Percentiles rank a stretch among this genome's conserved stretches.
These are phyloP conservation scores for Diaporthe citri DNA, from an alignment of 2,329 filamentous ascomycete genomes.

Conservation along the genomic window DNA sequence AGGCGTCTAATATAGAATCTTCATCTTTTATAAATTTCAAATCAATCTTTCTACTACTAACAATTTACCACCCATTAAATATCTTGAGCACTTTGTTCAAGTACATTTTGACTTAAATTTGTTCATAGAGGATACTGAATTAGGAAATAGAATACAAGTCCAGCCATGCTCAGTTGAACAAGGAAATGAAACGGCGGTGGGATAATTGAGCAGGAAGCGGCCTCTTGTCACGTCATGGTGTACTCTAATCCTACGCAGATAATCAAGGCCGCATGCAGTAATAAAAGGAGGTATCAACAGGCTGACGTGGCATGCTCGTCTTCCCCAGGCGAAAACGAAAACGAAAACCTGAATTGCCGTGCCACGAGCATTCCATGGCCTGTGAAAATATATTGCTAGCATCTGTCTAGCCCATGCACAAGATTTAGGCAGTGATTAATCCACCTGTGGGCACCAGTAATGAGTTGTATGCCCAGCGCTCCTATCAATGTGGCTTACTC, in stretches of 20 bases:
- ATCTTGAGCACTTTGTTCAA: too few relatives aligned
- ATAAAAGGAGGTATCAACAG: background rate
- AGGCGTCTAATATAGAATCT: background rate
- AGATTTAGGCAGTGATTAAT: background rate
- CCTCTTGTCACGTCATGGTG: background rate
- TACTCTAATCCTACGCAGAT: too few relatives aligned
- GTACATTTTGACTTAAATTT: too few relatives aligned
- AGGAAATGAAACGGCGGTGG: background rate
- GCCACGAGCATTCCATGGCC: background rate
- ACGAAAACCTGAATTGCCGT: conserved; percentile 17
- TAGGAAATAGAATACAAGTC: background rate
- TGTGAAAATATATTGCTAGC: background rate
- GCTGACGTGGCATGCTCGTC: background rate
- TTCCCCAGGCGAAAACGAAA: background rate
- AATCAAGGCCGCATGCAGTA: background rate
- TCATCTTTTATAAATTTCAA: too few relatives aligned
- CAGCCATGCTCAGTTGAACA: background rate
- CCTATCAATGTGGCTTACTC: background rate
- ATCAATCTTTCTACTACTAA: too few relatives aligned
- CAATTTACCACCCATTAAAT: too few relatives aligned
- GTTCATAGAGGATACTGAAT: too few relatives aligned
- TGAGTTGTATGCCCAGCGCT: background rate
- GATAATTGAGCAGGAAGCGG: background rate
- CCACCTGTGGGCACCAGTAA: conserved; percentile 1
- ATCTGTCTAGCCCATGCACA: background rate